Conservation (phyloP, 352 stramenopile genomes). For the Globisporangium mamillatum region DNA sequence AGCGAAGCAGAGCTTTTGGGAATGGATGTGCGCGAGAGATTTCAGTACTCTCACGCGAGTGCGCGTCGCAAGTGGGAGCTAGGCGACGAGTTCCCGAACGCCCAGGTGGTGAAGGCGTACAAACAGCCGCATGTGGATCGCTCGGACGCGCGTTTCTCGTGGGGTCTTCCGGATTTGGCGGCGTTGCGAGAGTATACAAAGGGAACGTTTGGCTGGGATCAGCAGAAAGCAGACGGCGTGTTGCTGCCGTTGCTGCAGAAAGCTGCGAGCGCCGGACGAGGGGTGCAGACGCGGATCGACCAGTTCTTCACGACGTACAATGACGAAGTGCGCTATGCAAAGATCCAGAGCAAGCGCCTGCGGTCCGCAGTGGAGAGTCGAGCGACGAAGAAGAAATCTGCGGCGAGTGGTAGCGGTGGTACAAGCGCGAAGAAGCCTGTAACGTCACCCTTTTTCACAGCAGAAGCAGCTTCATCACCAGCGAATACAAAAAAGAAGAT, state of each 20-base stretch:
- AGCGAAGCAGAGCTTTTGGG: conserved; percentile 40
- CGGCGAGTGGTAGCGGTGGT: not conserved
- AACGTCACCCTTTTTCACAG: not conserved
- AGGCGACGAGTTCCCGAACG: conserved; percentile 92
- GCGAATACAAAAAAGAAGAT: conserved; percentile 13
- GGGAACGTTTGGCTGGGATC: conserved; percentile 92
- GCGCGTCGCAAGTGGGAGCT: conserved; percentile 90
- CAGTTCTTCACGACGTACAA: conserved; percentile 96
- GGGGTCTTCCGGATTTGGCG: conserved; percentile 88
- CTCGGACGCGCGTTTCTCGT: conserved; percentile 89
- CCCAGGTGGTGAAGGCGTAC: conserved; percentile 92
- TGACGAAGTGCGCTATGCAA: conserved; percentile 94
- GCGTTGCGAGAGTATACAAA: conserved; percentile 86
- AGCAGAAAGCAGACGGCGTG: conserved; percentile 85
- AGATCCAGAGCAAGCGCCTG: conserved; percentile 88
- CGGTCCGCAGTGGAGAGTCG: conserved; percentile 68
- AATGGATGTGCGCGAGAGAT: conserved; percentile 59
- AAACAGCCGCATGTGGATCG: conserved; percentile 87
- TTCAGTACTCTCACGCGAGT: conserved; percentile 91
- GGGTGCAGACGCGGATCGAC: conserved; percentile 92
- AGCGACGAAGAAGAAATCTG: conserved; percentile 6
- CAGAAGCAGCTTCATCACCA: not conserved
- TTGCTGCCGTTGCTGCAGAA: conserved; percentile 89
- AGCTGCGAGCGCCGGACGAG: conserved; percentile 25
- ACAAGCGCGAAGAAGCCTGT: not conserved